Evolutionary conservation across 441 rosid species (phyloP), one percentile per base, ranked within the genome.

Genomic region (Erodium chrysanthum): DNA sequence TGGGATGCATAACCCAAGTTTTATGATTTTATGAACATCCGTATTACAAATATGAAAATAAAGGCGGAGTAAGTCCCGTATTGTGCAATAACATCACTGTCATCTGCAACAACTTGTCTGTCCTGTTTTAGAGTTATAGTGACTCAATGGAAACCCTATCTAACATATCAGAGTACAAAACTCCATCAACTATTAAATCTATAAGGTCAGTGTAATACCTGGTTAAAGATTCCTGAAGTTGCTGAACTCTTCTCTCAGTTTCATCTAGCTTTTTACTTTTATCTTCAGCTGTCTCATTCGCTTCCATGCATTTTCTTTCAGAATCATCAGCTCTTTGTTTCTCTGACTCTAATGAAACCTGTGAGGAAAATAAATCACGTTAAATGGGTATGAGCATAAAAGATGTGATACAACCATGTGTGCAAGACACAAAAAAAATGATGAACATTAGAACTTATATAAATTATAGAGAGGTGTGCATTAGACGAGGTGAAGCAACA

Each of bases 141-240:
- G 46, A 62, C 21, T 65, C 29, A 35, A 40, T 9, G 67, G 29
- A 21, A 35, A 65, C 67, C 52, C 20, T 35, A 42, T 37, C 50
- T 35, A 64, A 17, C 25, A 65, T 42, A 42, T 65, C 56, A 17
- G 21, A 21, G 18, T 4, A 65, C 18, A 21, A 65, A 42, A 42
- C 22, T 65, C 6, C 14, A 10, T 4, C 1, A 65, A 44, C 56
- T 48, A 21, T 21, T 27, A 6, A 20, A 63, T 63, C 61, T 5
- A 48, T 31, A 62, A 7, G n/a, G 25, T n/a, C 65, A 61, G 66
- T 46, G 64, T 56, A 52, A 42, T 83, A 88, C 99, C 94, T 86
- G 69, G 85, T 84, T 71, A 95, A 27, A 29, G 97, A 79, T 77
- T 95, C 97, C 78, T 88, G 96, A 75, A 90, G 88, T 65, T 80